These are phyloP conservation scores for Aspergillus unguis DNA, from an alignment of 2,329 filamentous ascomycete species.

Conservation along the genomic window DNA sequence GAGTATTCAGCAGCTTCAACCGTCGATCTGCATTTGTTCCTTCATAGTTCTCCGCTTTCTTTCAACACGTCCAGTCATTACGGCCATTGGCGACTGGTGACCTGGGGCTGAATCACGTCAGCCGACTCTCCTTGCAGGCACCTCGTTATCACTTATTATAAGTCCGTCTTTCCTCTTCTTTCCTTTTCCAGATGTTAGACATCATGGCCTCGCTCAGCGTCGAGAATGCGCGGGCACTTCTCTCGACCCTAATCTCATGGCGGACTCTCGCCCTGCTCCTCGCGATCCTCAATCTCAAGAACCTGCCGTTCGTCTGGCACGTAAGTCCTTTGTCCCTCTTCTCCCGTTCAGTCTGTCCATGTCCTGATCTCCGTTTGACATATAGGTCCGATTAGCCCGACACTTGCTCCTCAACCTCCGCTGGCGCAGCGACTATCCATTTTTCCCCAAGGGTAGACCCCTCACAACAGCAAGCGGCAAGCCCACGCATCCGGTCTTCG, in stretches of 20 bases:
- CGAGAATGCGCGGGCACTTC: slow-evolving; percentile 23
- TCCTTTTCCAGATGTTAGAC: slow-evolving; percentile 1
- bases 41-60: neutral
- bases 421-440: slow-evolving; percentile 48
- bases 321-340: slow-evolving; percentile 26
- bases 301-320: slow-evolving; percentile 39
- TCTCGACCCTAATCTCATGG: slow-evolving; percentile 31
- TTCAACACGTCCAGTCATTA: neutral
- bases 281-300: slow-evolving; percentile 38
- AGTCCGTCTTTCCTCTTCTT: neutral
- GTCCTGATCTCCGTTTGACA: neutral
- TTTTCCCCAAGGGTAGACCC: slow-evolving; percentile 39
- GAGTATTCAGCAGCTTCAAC: neutral
- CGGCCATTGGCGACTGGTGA: no score
- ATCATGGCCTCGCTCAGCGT: slow-evolving; percentile 14
- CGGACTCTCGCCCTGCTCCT: slow-evolving; percentile 36
- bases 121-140: neutral
- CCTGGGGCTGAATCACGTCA: neutral
- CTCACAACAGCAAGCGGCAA: slow-evolving; percentile 32
- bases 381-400: slow-evolving; percentile 58
- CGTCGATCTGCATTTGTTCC: neutral
- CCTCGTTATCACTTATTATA: neutral
- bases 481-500: slow-evolving; percentile 64
- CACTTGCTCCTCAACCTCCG: slow-evolving; percentile 55
- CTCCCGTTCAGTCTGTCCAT: neutral